Evolutionary conservation across 2,329 filamentous ascomycete genomes (phyloP), one percentile per base, ranked within the genome.

Genomic region (Cryphonectria parasitica): DNA sequence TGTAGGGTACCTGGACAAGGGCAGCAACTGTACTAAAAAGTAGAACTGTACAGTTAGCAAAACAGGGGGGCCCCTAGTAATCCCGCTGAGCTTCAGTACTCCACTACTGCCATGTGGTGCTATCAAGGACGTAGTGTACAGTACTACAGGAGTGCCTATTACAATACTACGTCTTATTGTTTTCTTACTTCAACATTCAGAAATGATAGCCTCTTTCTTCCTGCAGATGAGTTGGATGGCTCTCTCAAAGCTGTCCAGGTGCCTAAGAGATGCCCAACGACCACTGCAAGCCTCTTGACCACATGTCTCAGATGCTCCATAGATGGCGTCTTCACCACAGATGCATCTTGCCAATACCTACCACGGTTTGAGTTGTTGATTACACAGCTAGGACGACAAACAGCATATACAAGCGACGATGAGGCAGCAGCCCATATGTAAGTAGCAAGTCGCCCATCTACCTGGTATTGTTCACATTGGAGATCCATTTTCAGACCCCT

Each of bases 1-100:
- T n/a, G 45, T 17, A 45, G 43, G 41, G 43, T 65, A 54, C 63
- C 31, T 65, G 19, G 63, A 56, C 52, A 56, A 31, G 52, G 49
- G 43, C 43, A 11, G n/a, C n/a, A 52, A n/a, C 49, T n/a, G n/a
- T 52, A 11, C 34, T 34, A 34, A 34, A 34, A 25, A 10, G 49
- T 25, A n/a, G 49, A 5, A 58, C 15, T 17, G 52, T 58, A 58
- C 54, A 58, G 13, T 28, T 28, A 11, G 5, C 13, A 58, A 28
- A 5, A 65, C 64, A 65, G 64, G 63, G 64, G 43, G 25, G 5
- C 1, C 11, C 64, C 64, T 19, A 58, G 54, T 17, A 6, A 17
- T 31, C 15, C 28, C 15, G 15, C 17, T 31, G 54, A 58, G 28
- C 25, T 17, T 19, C 54, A 34, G 54, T 19, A 28, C 31, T 4